Percentiles rank a stretch among this genome's conserved stretches.
phyloP scores from a whole-genome alignment of 352 stramenopile genomes.

The Phytophthora megakarya region DNA sequence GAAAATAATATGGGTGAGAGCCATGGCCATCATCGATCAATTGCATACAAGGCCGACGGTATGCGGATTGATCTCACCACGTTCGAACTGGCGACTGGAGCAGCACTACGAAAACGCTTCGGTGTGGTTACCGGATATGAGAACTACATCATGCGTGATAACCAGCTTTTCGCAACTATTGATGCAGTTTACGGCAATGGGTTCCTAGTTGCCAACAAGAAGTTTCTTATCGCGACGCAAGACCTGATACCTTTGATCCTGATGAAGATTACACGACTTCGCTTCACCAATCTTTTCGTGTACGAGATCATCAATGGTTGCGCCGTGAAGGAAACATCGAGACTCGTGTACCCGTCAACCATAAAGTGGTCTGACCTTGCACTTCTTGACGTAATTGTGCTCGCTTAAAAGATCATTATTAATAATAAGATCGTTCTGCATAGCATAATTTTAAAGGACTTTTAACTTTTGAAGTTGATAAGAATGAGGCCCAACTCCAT shows the following conservation, averaged over 20 bases:
- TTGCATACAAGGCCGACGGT: slow-evolving; percentile 1
- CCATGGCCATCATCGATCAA: slow-evolving; percentile 4
- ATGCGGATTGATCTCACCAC: slow-evolving; percentile 29
- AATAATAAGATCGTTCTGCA: background rate
- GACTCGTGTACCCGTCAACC: slow-evolving; percentile 37
- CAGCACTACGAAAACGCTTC: slow-evolving; percentile 29
- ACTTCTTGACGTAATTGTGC: slow-evolving; percentile 27
- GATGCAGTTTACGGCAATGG: slow-evolving; percentile 51
- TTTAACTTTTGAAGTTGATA: no score
- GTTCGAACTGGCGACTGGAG: slow-evolving; percentile 37
- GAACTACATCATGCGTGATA: slow-evolving; percentile 37
- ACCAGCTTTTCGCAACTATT: slow-evolving; percentile 38
- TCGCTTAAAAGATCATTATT: slow-evolving; percentile 17
- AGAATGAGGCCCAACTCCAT: background rate
- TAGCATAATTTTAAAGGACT: background rate
- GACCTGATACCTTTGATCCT: slow-evolving; percentile 43
- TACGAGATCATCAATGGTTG: slow-evolving; percentile 39
- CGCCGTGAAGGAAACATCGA: slow-evolving; percentile 36
- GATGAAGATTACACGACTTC: slow-evolving; percentile 44
- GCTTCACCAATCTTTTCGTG: slow-evolving; percentile 48
- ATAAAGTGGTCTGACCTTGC: slow-evolving; percentile 37
- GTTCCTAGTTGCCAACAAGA: slow-evolving; percentile 47
- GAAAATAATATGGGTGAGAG: slow-evolving; percentile 4
- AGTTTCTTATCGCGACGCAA: slow-evolving; percentile 41
- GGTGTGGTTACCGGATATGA: slow-evolving; percentile 35